phyloP scores from a whole-genome alignment of 225 moss, liverwort and hornwort genomes.

The Thuidium tamariscinum region DNA sequence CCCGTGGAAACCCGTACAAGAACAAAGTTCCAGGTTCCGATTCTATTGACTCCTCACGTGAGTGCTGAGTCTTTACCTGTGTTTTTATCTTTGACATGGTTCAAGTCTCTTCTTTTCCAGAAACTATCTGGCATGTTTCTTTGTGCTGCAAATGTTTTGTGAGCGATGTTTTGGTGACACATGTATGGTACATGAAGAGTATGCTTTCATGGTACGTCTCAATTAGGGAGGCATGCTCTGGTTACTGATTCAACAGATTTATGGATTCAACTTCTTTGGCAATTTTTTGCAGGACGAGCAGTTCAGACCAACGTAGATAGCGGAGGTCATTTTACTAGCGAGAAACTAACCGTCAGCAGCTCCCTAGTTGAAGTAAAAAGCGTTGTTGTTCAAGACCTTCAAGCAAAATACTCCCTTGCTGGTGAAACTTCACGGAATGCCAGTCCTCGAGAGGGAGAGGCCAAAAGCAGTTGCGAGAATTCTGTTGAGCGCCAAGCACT shows the following conservation, averaged over 20 bases:
- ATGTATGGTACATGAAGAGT: not conserved
- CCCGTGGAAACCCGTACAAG: conserved; percentile 8
- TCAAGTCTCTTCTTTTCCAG: not conserved
- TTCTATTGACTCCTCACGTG: conserved; percentile 18
- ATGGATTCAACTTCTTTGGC: not conserved
- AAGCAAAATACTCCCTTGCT: not conserved
- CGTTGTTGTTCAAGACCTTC: not conserved
- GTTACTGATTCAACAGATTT: not conserved
- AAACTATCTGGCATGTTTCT: not conserved
- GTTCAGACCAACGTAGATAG: conserved; percentile 13
- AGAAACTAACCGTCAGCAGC: not conserved
- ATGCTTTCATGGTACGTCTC: not conserved
- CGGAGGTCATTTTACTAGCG: not conserved
- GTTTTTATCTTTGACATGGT: not conserved
- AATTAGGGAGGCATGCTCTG: not conserved
- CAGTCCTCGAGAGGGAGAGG: conserved; percentile 7
- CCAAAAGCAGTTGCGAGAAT: conserved; percentile 9
- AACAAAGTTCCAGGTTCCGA: conserved; percentile 5
- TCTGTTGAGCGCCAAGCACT: conserved; percentile 2
- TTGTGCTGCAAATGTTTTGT: not conserved
- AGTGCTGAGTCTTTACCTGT: not conserved
- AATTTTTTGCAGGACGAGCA: conserved; percentile 10
- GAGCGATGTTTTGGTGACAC: not conserved
- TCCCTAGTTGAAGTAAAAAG: not conserved
- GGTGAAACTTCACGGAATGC: conserved; percentile 2